A percentile compares a stretch with the other conserved stretches of the same genome.
Evolutionary conservation across 495 filamentous ascomycete species (phyloP).

Genomic region (Penicillium argentinense): DNA sequence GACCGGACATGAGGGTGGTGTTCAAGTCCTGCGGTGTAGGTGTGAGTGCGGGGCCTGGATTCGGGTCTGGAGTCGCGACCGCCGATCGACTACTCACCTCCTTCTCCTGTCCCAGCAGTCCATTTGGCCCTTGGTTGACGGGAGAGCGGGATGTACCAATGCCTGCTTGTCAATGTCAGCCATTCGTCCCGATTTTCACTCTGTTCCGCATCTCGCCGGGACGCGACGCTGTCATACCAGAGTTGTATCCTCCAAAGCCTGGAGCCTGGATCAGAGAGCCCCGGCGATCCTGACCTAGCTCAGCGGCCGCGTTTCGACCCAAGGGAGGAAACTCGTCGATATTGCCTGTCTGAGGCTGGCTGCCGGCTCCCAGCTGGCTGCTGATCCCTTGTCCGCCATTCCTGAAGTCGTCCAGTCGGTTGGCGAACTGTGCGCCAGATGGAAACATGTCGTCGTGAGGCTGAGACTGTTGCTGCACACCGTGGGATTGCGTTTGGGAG

Average conservation of each 20-base stretch:
- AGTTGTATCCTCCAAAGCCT: conserved; percentile 58
- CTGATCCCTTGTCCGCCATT: conserved; percentile 62
- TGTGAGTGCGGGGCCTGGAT: conserved; percentile 20
- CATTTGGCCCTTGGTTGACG: conserved; percentile 40
- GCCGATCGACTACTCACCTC: conserved; percentile 33
- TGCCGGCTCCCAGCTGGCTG: conserved; percentile 50
- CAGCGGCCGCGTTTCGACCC: conserved; percentile 67
- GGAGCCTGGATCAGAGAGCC: conserved; percentile 64
- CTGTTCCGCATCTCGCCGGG: conserved; percentile 15
- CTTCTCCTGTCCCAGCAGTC: conserved; percentile 43
- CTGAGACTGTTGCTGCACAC: conserved; percentile 60
- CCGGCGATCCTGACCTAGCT: conserved; percentile 67
- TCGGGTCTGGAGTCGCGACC: conserved; percentile 12
- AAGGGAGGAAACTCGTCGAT: conserved; percentile 86
- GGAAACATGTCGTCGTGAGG: conserved; percentile 57
- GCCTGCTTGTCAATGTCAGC: conserved; percentile 27
- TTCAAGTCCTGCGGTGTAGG: conserved; percentile 31
- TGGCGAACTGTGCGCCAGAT: conserved; percentile 52
- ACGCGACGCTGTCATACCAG: conserved; percentile 32
- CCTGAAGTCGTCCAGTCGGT: conserved; percentile 56
- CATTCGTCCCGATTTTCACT: not conserved
- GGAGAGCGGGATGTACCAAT: conserved; percentile 45
- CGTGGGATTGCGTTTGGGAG: conserved; percentile 51
- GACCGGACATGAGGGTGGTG: conserved; percentile 33
- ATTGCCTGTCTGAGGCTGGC: conserved; percentile 65